A percentile compares a stretch with the other conserved stretches of the same genome.
These are phyloP conservation scores for Syzygium syzygioides DNA, from an alignment of 441 rosid genomes.

Conservation along the genomic window DNA sequence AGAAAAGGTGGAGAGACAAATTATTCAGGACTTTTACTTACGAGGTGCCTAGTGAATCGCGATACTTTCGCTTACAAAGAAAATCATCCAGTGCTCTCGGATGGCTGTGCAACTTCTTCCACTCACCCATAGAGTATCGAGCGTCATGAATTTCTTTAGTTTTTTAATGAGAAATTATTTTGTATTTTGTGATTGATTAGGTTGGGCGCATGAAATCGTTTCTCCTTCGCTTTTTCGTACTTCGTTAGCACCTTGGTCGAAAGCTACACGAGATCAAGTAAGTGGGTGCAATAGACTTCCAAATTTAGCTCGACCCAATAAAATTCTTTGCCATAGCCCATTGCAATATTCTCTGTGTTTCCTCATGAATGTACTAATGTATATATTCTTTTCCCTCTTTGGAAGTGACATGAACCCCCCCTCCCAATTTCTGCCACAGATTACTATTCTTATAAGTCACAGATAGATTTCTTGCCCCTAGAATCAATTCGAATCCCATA, in stretches of 20 bases:
- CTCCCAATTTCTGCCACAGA: too few species aligned
- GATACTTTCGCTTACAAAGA: background rate
- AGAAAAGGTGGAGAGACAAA: background rate
- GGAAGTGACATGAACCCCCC: too few species aligned
- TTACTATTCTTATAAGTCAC: too few species aligned
- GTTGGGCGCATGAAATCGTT: background rate
- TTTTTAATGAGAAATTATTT: background rate
- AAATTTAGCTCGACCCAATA: background rate
- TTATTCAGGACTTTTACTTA: background rate
- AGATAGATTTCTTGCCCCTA: too few species aligned
- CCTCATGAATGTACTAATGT: too few species aligned
- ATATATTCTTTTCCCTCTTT: too few species aligned
- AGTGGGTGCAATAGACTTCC: background rate
- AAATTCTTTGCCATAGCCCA: background rate
- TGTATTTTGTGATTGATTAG: background rate
- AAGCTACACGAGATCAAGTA: background rate
- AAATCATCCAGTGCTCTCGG: background rate
- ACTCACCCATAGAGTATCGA: background rate
- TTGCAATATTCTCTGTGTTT: background rate
- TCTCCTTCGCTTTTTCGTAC: background rate
- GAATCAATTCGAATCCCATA: too few species aligned
- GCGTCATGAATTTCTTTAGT: background rate
- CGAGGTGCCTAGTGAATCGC: accelerated
- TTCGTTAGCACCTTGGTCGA: background rate
- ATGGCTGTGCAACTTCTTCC: background rate